phyloP scores from a whole-genome alignment of 2,329 filamentous ascomycete species.

The Lasiodiplodia hormozganensis region DNA sequence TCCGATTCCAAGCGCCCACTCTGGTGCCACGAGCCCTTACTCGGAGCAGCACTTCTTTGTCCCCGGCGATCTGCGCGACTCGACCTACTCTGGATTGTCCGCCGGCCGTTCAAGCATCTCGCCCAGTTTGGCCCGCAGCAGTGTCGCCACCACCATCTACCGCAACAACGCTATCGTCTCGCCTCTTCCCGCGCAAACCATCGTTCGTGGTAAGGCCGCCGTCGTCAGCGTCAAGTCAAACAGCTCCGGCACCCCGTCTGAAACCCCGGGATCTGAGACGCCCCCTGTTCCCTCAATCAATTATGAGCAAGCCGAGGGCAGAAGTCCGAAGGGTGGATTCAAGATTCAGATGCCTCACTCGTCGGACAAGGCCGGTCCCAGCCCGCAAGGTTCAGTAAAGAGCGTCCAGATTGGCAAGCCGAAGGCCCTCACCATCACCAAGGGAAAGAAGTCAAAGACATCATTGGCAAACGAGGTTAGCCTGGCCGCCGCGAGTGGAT shows the following conservation, averaged over 20 bases:
- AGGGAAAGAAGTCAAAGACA: slow-evolving; percentile 26
- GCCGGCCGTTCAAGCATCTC: slow-evolving; percentile 58
- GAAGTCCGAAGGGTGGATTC: slow-evolving; percentile 37
- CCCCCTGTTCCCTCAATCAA: slow-evolving; percentile 79
- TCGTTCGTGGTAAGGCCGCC: slow-evolving; percentile 85
- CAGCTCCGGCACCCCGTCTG: slow-evolving; percentile 61
- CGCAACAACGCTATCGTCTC: slow-evolving; percentile 87
- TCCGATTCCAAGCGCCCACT: slow-evolving; percentile 74
- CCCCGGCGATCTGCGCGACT: slow-evolving; percentile 87
- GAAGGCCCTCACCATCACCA: slow-evolving; percentile 52
- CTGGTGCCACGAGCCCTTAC: slow-evolving; percentile 63
- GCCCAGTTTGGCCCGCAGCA: slow-evolving; percentile 57
- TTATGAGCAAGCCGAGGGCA: slow-evolving; percentile 51
- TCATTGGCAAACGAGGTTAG: slow-evolving; percentile 16
- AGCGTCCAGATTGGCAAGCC: slow-evolving; percentile 52
- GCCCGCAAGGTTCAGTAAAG: slow-evolving; percentile 45
- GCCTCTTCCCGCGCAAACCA: slow-evolving; percentile 80
- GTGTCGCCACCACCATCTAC: slow-evolving; percentile 91
- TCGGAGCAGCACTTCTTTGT: slow-evolving; percentile 92
- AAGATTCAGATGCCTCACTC: slow-evolving; percentile 52
- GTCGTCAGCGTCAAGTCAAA: slow-evolving; percentile 88
- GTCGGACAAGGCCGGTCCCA: slow-evolving; percentile 34
- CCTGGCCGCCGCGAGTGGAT: not conserved
- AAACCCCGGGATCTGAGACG: slow-evolving; percentile 56
- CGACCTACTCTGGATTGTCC: slow-evolving; percentile 83